Evolutionary conservation across 2,329 filamentous ascomycete genomes (phyloP), one percentile per base, ranked within the genome.

Genomic region (Penicillium paneum): DNA sequence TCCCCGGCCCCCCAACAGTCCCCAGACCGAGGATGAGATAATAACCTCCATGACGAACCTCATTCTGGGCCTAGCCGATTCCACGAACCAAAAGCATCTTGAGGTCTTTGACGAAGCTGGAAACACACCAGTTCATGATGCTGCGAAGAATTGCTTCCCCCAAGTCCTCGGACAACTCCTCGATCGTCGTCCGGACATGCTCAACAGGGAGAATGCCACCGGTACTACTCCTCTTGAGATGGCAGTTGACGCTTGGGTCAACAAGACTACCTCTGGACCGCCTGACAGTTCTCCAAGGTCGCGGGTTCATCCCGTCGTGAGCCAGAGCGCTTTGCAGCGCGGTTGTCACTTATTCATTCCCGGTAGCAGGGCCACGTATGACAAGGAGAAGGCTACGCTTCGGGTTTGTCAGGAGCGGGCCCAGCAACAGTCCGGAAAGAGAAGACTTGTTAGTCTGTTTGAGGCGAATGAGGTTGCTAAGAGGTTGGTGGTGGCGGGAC

Each of bases 131-230:
- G 62, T 78, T 10, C 78, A 80, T 56, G 57, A 65, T 2, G 67
- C 66, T 1, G 66, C 76, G 24, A 67, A 67, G 28, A 49, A 73
- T 6, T 80, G 83, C 35, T 73, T 86, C 1, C 78, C 79, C 13
- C 75, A 84, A 61, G 78, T 89, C 28, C 85, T 89, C 3, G 52
- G 64, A 15, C 15, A 63, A 11, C 66, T 74, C 38, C 71, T 91
- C 11, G 74, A 81, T 10, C 75, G 75, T 60, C 78, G 82, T 17
- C 82, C 86, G 0, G 76, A 78, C 26, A 76, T 91, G 1, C 74
- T 91, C 0, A 80, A 83, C 61, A 82, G 85, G 21, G 90, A 94
- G 68, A 92, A 92, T 61, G 83, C 88, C 0, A 88, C 88, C 0
- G 90, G 90, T 1, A 80, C 83, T 15, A 94, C 89, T 0, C 87